phyloP scores from a whole-genome alignment of 225 moss, liverwort and hornwort genomes.

The Bryum argenteum region DNA sequence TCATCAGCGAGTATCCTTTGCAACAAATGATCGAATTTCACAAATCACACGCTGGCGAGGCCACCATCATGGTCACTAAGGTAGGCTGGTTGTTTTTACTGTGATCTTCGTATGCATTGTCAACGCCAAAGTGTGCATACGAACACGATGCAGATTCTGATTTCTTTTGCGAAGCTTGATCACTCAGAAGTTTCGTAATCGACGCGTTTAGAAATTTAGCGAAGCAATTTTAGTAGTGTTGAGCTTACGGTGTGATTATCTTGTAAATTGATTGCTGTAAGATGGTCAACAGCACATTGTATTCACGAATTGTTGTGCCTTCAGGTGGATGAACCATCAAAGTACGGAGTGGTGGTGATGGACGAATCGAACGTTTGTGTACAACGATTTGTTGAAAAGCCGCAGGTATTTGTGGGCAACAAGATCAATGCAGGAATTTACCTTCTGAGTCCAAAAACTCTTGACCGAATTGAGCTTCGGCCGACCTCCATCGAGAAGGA shows the following conservation, averaged over 20 bases:
- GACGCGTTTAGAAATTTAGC: too few relatives aligned
- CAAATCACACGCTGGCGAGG: constrained; percentile 60
- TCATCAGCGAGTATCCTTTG: constrained; percentile 4
- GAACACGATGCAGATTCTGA: neutral
- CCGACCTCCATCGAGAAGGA: constrained; percentile 14
- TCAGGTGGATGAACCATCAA: constrained; percentile 86
- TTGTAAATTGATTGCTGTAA: too few relatives aligned
- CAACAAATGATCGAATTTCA: constrained; percentile 11
- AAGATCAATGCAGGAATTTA: constrained; percentile 13
- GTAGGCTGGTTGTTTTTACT: constrained; percentile 24
- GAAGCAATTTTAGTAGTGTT: too few relatives aligned
- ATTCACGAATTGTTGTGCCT: too few relatives aligned
- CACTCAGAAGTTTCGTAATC: neutral
- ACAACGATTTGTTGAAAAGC: neutral
- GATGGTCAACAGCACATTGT: too few relatives aligned
- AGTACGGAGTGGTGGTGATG: constrained; percentile 90
- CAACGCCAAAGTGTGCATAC: neutral
- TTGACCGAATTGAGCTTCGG: neutral
- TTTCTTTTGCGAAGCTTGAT: neutral
- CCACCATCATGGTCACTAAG: constrained; percentile 90
- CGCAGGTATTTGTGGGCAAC: constrained; percentile 13
- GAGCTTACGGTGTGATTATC: too few relatives aligned
- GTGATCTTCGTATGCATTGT: neutral
- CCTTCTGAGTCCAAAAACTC: neutral
- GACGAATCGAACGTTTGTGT: constrained; percentile 51